phyloP scores from a whole-genome alignment of 495 filamentous ascomycete species.

The Ramalina peruviana region DNA sequence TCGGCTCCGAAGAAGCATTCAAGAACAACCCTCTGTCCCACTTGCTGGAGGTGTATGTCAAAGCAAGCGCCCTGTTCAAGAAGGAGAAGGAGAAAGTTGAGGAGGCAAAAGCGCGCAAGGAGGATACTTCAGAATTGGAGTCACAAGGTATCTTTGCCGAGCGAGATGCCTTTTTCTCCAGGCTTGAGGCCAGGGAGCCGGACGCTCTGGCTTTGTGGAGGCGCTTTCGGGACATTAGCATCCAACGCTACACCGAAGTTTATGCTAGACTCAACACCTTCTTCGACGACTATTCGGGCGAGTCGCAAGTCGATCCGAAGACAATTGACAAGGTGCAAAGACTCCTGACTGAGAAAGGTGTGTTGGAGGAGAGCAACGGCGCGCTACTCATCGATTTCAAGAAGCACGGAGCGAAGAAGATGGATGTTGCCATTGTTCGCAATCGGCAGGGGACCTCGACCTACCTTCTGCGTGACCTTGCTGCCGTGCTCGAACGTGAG shows the following conservation, averaged over 20 bases:
- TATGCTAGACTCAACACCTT: slow-evolving; percentile 76
- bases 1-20: slow-evolving; percentile 45
- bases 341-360: slow-evolving; percentile 52
- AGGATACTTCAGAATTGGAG: slow-evolving; percentile 30
- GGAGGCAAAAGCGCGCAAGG: slow-evolving; percentile 33
- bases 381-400: slow-evolving; percentile 77
- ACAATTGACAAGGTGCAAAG: slow-evolving; percentile 55
- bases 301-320: slow-evolving; percentile 71
- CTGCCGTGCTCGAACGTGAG: slow-evolving; percentile 44
- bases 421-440: slow-evolving; percentile 51
- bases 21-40: slow-evolving; percentile 49
- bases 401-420: slow-evolving; percentile 53
- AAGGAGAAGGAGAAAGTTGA: slow-evolving; percentile 38
- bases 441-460: slow-evolving; percentile 51
- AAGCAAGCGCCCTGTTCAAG: slow-evolving; percentile 42
- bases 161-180: slow-evolving; percentile 68
- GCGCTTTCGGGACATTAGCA: slow-evolving; percentile 78
- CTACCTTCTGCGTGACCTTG: slow-evolving; percentile 60
- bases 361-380: slow-evolving; percentile 69
- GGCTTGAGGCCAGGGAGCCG: slow-evolving; percentile 73
- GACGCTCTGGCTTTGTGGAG: slow-evolving; percentile 72
- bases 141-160: slow-evolving; percentile 46
- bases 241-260: slow-evolving; percentile 66
- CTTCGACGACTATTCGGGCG: slow-evolving; percentile 86
- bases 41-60: slow-evolving; percentile 54